A percentile compares a stretch with the other conserved stretches of the same genome.
Evolutionary conservation across 768 basidiomycete species (phyloP).

Genomic region (Auriscalpium vulgare): DNA sequence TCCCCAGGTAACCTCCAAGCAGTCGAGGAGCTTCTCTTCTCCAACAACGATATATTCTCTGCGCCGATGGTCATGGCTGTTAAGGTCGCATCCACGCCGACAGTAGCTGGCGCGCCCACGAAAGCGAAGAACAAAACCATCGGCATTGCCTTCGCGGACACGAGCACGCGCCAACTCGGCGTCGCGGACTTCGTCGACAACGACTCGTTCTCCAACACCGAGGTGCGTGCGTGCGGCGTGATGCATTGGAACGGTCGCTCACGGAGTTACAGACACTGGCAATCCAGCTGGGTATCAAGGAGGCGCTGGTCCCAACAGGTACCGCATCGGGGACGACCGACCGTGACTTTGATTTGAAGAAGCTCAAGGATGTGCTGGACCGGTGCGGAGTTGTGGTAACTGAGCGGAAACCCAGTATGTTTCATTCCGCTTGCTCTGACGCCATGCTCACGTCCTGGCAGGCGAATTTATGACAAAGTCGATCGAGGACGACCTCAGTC

Average conservation of each 20-base stretch:
- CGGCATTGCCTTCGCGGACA: constrained; percentile 89
- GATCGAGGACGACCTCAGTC: constrained; percentile 13
- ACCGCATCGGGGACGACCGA: constrained; percentile 65
- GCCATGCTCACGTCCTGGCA: constrained; percentile 21
- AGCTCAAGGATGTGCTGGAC: constrained; percentile 80
- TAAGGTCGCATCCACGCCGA: constrained; percentile 54
- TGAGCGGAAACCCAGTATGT: constrained; percentile 78
- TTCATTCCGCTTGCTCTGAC: not conserved
- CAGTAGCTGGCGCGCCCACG: constrained; percentile 26
- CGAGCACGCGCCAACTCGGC: constrained; percentile 76
- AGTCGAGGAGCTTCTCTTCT: constrained; percentile 57
- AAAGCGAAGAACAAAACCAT: constrained; percentile 64
- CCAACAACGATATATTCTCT: constrained; percentile 66
- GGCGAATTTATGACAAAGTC: constrained; percentile 60
- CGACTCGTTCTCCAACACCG: constrained; percentile 91
- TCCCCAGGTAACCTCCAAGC: constrained; percentile 66
- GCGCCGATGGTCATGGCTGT: constrained; percentile 89
- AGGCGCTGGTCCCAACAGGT: constrained; percentile 79
- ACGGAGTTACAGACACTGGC: constrained; percentile 61
- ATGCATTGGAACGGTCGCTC: not conserved
- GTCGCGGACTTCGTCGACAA: constrained; percentile 91
- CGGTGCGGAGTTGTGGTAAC: constrained; percentile 88
- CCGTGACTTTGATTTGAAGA: constrained; percentile 81
- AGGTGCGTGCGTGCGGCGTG: constrained; percentile 40
- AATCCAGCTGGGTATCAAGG: constrained; percentile 96